Base-by-base conservation (phyloP, 2,329 filamentous ascomycete genomes). In the Nemania bipapillata region DNA sequence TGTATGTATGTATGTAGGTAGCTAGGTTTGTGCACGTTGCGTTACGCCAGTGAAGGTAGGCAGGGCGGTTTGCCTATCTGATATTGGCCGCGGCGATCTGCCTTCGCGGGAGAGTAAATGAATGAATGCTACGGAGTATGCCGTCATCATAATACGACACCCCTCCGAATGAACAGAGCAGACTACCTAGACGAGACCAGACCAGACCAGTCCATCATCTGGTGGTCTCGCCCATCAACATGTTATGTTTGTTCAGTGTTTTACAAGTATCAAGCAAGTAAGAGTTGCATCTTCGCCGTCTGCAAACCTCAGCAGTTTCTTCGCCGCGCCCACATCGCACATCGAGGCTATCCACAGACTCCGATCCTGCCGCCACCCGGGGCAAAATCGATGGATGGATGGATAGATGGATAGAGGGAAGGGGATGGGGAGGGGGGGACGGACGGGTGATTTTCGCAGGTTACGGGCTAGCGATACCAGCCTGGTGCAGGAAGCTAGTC, bases 401-500 rank as follows among this genome's bases (percentile, higher is more conserved):
- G n/a, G n/a, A n/a, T n/a, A n/a, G n/a, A n/a, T n/a, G n/a, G n/a
- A n/a, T n/a, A n/a, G n/a, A n/a, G n/a, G n/a, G n/a, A n/a, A n/a
- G n/a, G n/a, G n/a, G n/a, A n/a, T n/a, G n/a, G n/a, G n/a, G n/a
- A n/a, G n/a, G n/a, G n/a, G n/a, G n/a, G n/a, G n/a, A n/a, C n/a
- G n/a, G 58, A 47, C 53, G 66, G 59, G 45, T 50, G 69, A 60
- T 72, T 71, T 66, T 60, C 40, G 40, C 71, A 68, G 35, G 63
- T 49, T 65, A 70, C 65, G 67, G n/a, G 69, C 64, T 65, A 40
- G 65, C 70, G 53, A 68, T 65, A 58, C 67, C 62, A 71, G n/a
- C 70, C 72, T 67, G 70, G 68, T 65, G 58, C 66, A 70, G 54
- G 63, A 70, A 71, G 72, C 75, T 77, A 77, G 71, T 60, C 75